These are phyloP conservation scores for Apiotrichum akiyoshidainum DNA, from an alignment of 1,284 basidiomycete species.

Conservation along the genomic window DNA sequence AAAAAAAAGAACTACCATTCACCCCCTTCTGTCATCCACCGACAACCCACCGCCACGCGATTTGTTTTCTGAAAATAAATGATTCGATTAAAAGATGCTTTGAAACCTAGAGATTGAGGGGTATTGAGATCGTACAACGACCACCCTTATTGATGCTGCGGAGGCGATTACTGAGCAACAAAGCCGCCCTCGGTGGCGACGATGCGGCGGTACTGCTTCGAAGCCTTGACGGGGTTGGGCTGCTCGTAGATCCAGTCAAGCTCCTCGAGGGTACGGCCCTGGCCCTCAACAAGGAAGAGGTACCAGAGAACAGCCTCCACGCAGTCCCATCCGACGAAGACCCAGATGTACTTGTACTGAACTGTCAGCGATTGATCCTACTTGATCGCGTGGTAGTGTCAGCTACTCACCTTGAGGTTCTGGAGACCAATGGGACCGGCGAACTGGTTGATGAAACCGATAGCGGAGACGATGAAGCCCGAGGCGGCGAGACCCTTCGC, in stretches of 20 bases:
- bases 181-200: conserved; percentile 1
- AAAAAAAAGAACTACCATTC: neutral
- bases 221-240: conserved; percentile 36
- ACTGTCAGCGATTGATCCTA: neutral
- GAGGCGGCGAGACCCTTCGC: conserved; percentile 59
- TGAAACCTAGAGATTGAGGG: neutral
- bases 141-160: too few species aligned
- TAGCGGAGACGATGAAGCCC: conserved; percentile 54
- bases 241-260: conserved; percentile 45
- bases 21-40: neutral
- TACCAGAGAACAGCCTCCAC: conserved; percentile 44
- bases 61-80: neutral
- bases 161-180: neutral
- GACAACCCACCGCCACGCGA: neutral
- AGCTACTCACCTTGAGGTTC: conserved; percentile 41
- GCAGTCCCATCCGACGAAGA: conserved; percentile 42
- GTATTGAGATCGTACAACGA: neutral
- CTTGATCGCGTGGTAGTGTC: neutral
- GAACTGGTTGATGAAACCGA: conserved; percentile 55
- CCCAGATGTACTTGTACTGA: conserved; percentile 28
- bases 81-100: neutral
- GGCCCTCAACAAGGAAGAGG: conserved; percentile 47
- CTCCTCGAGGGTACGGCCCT: conserved; percentile 38
- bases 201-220: conserved; percentile 29
- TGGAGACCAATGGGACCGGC: conserved; percentile 52